These are phyloP conservation scores for Hymenoscyphus fraxineus DNA, from an alignment of 2,329 filamentous ascomycete species.

Conservation along the genomic window DNA sequence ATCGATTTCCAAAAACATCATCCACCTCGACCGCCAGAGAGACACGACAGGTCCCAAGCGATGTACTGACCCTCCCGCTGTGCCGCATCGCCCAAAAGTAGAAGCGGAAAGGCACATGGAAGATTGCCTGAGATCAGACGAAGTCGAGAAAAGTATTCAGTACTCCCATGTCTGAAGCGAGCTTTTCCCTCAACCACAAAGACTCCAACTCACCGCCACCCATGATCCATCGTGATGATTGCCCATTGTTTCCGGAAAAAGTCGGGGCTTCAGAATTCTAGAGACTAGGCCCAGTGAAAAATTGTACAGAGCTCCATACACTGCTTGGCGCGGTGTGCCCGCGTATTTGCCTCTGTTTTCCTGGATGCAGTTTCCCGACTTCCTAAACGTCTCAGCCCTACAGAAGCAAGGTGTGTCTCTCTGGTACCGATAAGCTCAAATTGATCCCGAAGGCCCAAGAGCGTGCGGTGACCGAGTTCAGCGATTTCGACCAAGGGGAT, in stretches of 20 bases:
- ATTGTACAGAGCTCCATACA: no score
- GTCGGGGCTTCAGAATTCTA: no score
- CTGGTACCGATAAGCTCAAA: slow-evolving; percentile 6
- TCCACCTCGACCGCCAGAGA: neutral
- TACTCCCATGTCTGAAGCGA: neutral
- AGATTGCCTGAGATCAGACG: neutral
- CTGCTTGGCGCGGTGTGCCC: neutral
- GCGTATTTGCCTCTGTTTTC: neutral
- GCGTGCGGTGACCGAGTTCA: neutral
- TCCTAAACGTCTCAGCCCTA: slow-evolving; percentile 14
- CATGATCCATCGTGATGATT: neutral
- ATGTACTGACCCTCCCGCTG: neutral
- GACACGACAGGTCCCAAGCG: neutral
- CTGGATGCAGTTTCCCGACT: neutral
- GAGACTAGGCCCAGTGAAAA: no score
- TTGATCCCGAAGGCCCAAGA: neutral
- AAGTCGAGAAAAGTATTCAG: neutral
- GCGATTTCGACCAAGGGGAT: neutral
- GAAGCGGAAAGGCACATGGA: neutral
- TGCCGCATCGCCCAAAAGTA: neutral
- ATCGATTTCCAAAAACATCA: slow-evolving; percentile 6
- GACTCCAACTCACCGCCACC: neutral
- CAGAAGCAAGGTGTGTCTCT: slow-evolving; percentile 4
- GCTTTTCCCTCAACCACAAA: neutral
- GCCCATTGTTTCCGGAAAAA: no score